These are phyloP conservation scores for Eucalyptus urophylla DNA, from an alignment of 345 rosid genomes.

Conservation along the genomic window DNA sequence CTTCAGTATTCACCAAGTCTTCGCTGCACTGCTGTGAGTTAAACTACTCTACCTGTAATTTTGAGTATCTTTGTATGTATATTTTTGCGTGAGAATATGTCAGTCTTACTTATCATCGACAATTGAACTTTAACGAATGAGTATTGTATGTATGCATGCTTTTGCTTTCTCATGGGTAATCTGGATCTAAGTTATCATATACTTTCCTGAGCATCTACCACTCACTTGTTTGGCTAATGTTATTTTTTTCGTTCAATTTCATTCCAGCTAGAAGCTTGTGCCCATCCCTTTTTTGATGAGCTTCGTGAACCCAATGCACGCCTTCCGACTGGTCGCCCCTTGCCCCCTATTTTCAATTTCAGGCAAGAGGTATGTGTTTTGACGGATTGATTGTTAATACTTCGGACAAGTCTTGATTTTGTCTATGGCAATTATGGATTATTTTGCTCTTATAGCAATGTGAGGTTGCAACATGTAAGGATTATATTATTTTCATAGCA, in stretches of 20 bases:
- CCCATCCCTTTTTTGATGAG: slow-evolving; percentile 79
- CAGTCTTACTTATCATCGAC: neutral
- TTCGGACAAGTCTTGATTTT: neutral
- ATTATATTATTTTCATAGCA: neutral
- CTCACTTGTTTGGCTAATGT: neutral
- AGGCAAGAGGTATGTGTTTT: slow-evolving; percentile 43
- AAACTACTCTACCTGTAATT: neutral
- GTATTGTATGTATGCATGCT: neutral
- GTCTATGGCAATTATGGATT: neutral
- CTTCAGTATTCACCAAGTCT: slow-evolving; percentile 80
- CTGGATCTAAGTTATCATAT: neutral
- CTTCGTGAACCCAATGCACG: slow-evolving; percentile 73
- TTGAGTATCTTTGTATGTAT: neutral
- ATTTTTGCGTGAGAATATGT: neutral
- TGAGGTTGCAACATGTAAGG: neutral
- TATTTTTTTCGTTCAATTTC: neutral
- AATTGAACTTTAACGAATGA: neutral
- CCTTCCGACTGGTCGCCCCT: slow-evolving; percentile 57
- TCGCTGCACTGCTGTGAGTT: slow-evolving; percentile 70
- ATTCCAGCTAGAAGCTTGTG: slow-evolving; percentile 71
- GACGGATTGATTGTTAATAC: neutral
- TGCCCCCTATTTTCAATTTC: slow-evolving; percentile 66
- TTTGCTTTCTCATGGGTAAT: neutral
- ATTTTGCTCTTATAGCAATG: neutral
- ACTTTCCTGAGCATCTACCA: neutral